Evolutionary conservation across 352 stramenopile genomes (phyloP), one percentile per base, ranked within the genome.

Genomic region (Pythium utonaiense): DNA sequence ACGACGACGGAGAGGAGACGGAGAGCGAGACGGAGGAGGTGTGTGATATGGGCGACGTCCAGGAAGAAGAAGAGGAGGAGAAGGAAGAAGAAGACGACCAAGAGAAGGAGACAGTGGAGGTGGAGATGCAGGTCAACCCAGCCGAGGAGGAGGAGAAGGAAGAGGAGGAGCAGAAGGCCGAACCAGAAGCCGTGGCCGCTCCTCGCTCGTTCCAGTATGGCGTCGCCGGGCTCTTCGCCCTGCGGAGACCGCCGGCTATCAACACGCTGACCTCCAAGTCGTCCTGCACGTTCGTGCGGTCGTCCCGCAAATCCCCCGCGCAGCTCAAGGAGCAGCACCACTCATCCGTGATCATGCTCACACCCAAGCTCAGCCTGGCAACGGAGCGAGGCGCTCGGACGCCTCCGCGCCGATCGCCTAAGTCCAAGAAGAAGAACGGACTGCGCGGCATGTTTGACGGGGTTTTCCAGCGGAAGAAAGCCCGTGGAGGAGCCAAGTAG

Each of bases 381-480:
- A 0, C 12, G 30, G 44, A 41, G 31, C n/a, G 40, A 13, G 13
- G n/a, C 22, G 14, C 22, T 5, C 33, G 44, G 25, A 52, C 28
- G n/a, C 47, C 53, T n/a, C 14, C 30, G 8, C 54, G 49, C 1
- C 38, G 62, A 1, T 64, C 62, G 7, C 55, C 50, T 30, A 63
- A 64, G 41, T 52, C 28, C 44, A 40, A 36, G 27, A 69, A 69
- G 54, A 70, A 65, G 45, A 62, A 57, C 33, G 45, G 48, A 24
- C 56, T 71, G 14, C 57, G 58, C 1, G 53, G 48, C 41, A 55
- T 71, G 28, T 34, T 71, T n/a, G 58, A 71, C 41, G 64, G 58
- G 48, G 57, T 67, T 54, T 67, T 71, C 57, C 64, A 56, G 49
- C 54, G 64, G 64, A 71, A 71, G 64, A 71, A 64, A 64, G 40